These are phyloP conservation scores for Curvularia sp. DNA, from an alignment of 2,329 filamentous ascomycete species.

Conservation along the genomic window DNA sequence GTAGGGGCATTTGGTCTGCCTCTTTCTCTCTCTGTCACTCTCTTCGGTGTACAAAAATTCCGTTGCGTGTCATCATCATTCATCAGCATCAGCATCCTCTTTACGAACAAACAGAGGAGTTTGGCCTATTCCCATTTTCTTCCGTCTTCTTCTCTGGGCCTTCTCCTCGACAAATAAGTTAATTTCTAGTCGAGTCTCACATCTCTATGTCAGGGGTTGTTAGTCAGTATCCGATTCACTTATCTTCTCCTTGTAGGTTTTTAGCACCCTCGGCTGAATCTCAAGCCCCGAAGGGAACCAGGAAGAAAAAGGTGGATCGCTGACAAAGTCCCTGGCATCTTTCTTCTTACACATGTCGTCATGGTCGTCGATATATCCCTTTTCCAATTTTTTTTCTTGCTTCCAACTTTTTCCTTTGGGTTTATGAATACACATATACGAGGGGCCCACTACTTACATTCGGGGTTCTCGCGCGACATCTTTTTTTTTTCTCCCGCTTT, in stretches of 20 bases:
- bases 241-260: not conserved
- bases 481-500: not conserved
- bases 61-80: not conserved
- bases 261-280: not conserved
- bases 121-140: not conserved
- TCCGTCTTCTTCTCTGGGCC: not conserved
- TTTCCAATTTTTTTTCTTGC: not conserved
- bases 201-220: not conserved
- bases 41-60: conserved; percentile 11
- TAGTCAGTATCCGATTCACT: not conserved
- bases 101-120: conserved; percentile 3
- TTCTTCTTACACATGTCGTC: not conserved
- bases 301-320: too few species aligned
- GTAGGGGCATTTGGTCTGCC: not conserved
- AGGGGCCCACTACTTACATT: not conserved
- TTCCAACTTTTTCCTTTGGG: not conserved
- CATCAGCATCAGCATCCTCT: not conserved
- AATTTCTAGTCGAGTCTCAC: conserved; percentile 14
- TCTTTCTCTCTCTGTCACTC: not conserved
- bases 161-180: conserved; percentile 9
- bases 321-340: not conserved
- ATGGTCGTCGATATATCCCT: not conserved
- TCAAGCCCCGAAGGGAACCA: too few species aligned
- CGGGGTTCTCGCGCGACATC: not conserved
- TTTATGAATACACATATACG: not conserved